Base-by-base conservation (phyloP, 768 basidiomycete genomes). In the Lactarius hengduanensis region DNA sequence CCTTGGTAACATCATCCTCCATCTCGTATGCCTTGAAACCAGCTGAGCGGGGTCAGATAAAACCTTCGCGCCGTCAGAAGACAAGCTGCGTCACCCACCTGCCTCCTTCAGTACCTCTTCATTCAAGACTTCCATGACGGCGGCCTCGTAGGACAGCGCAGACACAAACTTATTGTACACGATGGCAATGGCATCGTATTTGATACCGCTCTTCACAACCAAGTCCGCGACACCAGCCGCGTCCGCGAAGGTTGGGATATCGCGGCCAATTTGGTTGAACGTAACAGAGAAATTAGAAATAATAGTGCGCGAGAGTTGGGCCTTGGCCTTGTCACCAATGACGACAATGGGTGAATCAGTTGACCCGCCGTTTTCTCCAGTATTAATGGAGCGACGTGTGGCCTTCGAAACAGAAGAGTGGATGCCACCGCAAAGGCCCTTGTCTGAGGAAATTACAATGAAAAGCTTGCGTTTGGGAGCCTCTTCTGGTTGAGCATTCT, bases 381-480 rank as follows among this genome's bases (percentile, higher is more conserved):
- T 83, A 36, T 76, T 78, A 63, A 96, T 74, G 36, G 85, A 89
- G 64, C 84, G 85, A 71, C 92, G 91, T 59, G 94, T 91, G 63
- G 87, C 86, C 80, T 98, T 97, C 72, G 90, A 84, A 75, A 98
- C 92, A 62, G 94, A 94, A 50, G 96, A 98, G 83, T 98, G 96
- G 74, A 99, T 96, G 84, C 97, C 96, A 80, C 97, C 96, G 76
- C 96, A 99, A 65, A 99, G 92, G 80, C 97, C 96, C 81, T 96
- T 95, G 88, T 98, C 96, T 63, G 96, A 98, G 56, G 96, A 97
- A 74, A 97, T 79, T 76, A 96, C 93, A 71, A 98, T 77, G 82
- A 96, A 95, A 71, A 98, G 93, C 75, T 91, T 92, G 76, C 85
- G 87, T 74, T 87, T 82, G 55, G 86, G 81, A 26, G 87, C 81